Evolutionary conservation across 305 asterid genomes (phyloP).

Genomic region (Solanum hybrid): DNA sequence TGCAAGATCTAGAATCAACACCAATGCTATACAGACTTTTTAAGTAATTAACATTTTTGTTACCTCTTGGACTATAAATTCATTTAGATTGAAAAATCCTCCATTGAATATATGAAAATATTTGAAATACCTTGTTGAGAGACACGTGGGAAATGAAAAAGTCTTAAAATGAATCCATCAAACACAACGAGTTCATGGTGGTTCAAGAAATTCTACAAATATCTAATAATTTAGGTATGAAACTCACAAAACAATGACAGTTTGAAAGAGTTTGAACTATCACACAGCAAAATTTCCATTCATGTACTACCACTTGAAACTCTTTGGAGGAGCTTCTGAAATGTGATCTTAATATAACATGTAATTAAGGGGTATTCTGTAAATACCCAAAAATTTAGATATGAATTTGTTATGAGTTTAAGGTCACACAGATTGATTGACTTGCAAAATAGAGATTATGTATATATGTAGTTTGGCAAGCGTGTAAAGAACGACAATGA

Average conservation of each 20-base stretch:
- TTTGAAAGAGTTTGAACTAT: background rate
- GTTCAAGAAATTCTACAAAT: background rate
- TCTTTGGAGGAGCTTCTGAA: background rate
- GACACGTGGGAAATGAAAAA: background rate
- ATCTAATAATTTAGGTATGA: background rate
- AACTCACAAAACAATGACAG: background rate
- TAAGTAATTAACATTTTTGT: background rate
- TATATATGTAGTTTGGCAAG: background rate
- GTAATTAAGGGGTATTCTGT: background rate
- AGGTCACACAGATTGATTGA: background rate
- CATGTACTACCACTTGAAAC: background rate
- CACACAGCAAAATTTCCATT: background rate
- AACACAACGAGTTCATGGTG: background rate
- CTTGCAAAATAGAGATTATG: background rate
- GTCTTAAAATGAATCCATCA: background rate
- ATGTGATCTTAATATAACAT: background rate
- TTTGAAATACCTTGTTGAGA: background rate
- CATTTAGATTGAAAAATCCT: background rate
- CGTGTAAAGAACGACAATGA: background rate
- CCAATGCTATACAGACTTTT: background rate
- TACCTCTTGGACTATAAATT: background rate
- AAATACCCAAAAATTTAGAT: background rate
- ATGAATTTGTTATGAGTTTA: background rate
- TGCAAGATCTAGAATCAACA: background rate
- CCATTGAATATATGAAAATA: background rate